Conservation (phyloP, 495 filamentous ascomycete genomes). For the Penicillium robsamsonii region DNA sequence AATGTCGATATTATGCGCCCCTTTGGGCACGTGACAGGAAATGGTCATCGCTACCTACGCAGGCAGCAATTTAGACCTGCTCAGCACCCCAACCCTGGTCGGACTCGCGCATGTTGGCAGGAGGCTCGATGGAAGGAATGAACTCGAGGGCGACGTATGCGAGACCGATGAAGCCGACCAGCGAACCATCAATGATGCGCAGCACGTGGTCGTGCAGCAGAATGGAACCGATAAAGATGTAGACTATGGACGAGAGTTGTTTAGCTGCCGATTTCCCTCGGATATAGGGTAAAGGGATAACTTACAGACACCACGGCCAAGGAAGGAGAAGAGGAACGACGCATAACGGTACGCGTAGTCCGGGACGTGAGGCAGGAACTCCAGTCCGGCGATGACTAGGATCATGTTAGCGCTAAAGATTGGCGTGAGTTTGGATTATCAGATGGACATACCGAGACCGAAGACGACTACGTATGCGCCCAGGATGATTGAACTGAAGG, state of each 20-base stretch:
- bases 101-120: conserved; percentile 93
- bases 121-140: conserved; percentile 93
- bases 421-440: background rate
- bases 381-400: conserved; percentile 51
- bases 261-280: conserved; percentile 3
- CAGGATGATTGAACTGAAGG: conserved; percentile 59
- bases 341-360: conserved; percentile 90
- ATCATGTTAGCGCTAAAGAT: conserved; percentile 8
- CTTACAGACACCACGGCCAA: conserved; percentile 93
- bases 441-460: conserved; percentile 66
- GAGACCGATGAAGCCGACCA: conserved; percentile 74
- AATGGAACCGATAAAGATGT: conserved; percentile 90
- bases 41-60: conserved; percentile 3
- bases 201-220: conserved; percentile 61
- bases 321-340: conserved; percentile 95
- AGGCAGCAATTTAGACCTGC: conserved; percentile 60
- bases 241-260: conserved; percentile 57
- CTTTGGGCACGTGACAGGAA: background rate
- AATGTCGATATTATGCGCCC: background rate
- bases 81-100: conserved; percentile 91
- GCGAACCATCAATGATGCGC: conserved; percentile 62
- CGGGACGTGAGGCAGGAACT: conserved; percentile 83
- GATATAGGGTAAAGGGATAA: conserved; percentile 22
- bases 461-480: conserved; percentile 88
- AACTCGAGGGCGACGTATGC: conserved; percentile 85